Percentiles rank a stretch among this genome's conserved stretches.
Evolutionary conservation across 352 stramenopile species (phyloP).

Genomic region (Peronospora belbahrii): DNA sequence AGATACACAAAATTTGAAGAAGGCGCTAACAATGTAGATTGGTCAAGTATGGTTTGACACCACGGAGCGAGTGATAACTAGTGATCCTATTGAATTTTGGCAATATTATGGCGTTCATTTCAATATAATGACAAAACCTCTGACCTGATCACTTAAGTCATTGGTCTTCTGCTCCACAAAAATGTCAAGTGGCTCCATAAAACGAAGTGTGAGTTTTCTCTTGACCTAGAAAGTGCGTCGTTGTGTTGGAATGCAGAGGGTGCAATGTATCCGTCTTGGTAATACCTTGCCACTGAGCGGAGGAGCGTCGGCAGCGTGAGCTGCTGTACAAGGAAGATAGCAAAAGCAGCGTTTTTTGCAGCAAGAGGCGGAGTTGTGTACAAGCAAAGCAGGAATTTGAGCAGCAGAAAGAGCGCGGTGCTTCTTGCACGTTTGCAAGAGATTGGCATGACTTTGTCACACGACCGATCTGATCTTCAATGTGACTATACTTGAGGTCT

Average conservation of each 20-base stretch:
- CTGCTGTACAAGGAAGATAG: constrained; percentile 62
- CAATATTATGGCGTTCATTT: not conserved
- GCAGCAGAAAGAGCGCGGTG: constrained; percentile 65
- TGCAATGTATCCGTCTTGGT: constrained; percentile 4
- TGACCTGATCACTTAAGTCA: too few species aligned
- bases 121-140: too few species aligned
- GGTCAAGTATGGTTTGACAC: constrained; percentile 85
- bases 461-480: not conserved
- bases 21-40: constrained; percentile 86
- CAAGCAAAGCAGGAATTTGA: constrained; percentile 52
- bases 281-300: constrained; percentile 15
- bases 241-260: not conserved
- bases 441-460: not conserved
- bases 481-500: constrained; percentile 18
- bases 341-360: constrained; percentile 55
- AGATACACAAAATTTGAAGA: constrained; percentile 90
- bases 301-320: constrained; percentile 56
- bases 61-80: constrained; percentile 40
- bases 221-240: constrained; percentile 62
- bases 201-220: constrained; percentile 71
- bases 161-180: too few species aligned
- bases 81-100: not conserved
- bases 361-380: constrained; percentile 42
- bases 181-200: constrained; percentile 85
- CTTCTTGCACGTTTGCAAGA: constrained; percentile 54